These are phyloP conservation scores for Clohesyomyces aquaticus DNA, from an alignment of 495 filamentous ascomycete genomes.

Conservation along the genomic window DNA sequence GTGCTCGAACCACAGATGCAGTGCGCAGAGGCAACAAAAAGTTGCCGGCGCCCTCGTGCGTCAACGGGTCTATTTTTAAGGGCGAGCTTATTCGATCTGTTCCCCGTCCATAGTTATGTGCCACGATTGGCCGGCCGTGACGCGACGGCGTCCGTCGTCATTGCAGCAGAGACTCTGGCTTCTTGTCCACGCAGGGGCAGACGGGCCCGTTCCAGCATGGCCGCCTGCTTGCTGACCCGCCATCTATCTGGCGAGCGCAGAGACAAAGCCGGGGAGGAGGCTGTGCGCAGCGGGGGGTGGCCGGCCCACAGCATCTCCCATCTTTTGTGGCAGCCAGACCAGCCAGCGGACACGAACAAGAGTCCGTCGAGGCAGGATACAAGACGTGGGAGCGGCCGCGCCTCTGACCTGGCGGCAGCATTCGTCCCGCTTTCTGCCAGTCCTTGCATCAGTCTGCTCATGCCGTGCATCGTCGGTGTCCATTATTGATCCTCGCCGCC, in stretches of 20 bases:
- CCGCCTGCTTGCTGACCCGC: conserved; percentile 6
- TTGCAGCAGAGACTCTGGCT: background rate
- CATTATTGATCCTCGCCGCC: too few species aligned
- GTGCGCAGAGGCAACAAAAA: conserved; percentile 9
- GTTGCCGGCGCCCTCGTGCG: conserved; percentile 20
- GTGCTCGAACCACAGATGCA: background rate
- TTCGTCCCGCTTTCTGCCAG: background rate
- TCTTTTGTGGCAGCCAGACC: background rate
- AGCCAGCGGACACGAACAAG: background rate
- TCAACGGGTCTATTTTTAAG: conserved; percentile 12
- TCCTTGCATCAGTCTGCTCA: background rate
- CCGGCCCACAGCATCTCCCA: background rate
- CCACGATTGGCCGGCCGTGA: background rate
- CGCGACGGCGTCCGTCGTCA: conserved; percentile 5
- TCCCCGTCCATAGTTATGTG: conserved; percentile 1
- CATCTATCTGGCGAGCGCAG: background rate
- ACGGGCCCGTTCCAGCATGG: conserved; percentile 1
- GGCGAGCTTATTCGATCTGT: conserved; percentile 17
- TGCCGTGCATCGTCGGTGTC: background rate
- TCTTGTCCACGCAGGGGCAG: background rate
- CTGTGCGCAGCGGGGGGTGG: conserved; percentile 2
- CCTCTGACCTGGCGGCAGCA: background rate
- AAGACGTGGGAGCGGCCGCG: background rate
- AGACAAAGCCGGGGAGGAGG: conserved; percentile 5
- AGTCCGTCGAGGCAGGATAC: background rate